phyloP scores from a whole-genome alignment of 2,329 filamentous ascomycete species.

The Stachybotrys chartarum region DNA sequence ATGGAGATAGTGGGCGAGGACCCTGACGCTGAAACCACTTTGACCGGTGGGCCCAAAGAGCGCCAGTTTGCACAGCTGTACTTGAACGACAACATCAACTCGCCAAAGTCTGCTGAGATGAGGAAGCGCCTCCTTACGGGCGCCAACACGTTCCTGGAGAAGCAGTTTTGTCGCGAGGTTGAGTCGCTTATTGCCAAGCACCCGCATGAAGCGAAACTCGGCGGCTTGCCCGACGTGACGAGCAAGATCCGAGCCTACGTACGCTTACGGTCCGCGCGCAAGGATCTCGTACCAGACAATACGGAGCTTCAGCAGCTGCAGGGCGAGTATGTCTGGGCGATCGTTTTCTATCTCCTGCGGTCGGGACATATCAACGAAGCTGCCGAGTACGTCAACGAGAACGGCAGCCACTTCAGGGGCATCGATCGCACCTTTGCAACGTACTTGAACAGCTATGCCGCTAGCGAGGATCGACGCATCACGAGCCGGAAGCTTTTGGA shows the following conservation, averaged over 20 bases:
- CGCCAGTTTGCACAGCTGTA: constrained; percentile 73
- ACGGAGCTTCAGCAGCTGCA: constrained; percentile 72
- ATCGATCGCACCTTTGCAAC: constrained; percentile 85
- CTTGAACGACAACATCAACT: constrained; percentile 64
- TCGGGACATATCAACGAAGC: constrained; percentile 81
- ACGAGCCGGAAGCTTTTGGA: constrained; percentile 69
- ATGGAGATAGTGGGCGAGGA: constrained; percentile 73
- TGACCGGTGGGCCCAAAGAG: constrained; percentile 61
- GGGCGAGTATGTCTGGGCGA: constrained; percentile 85
- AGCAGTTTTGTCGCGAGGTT: constrained; percentile 70
- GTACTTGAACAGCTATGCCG: constrained; percentile 80
- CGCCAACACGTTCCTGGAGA: constrained; percentile 73
- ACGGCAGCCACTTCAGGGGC: constrained; percentile 74
- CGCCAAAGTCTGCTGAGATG: constrained; percentile 55
- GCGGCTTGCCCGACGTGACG: constrained; percentile 78
- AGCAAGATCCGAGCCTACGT: constrained; percentile 94
- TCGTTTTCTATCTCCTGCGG: constrained; percentile 86
- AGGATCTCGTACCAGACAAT: constrained; percentile 77
- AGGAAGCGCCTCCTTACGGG: constrained; percentile 75
- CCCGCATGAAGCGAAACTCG: constrained; percentile 80
- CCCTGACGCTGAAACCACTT: constrained; percentile 47
- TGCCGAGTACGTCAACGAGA: constrained; percentile 74
- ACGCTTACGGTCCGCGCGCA: constrained; percentile 68
- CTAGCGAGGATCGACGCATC: constrained; percentile 68
- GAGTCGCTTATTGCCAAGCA: constrained; percentile 74